phyloP scores from a whole-genome alignment of 2,329 filamentous ascomycete species.

The Aspergillus carbonarius region DNA sequence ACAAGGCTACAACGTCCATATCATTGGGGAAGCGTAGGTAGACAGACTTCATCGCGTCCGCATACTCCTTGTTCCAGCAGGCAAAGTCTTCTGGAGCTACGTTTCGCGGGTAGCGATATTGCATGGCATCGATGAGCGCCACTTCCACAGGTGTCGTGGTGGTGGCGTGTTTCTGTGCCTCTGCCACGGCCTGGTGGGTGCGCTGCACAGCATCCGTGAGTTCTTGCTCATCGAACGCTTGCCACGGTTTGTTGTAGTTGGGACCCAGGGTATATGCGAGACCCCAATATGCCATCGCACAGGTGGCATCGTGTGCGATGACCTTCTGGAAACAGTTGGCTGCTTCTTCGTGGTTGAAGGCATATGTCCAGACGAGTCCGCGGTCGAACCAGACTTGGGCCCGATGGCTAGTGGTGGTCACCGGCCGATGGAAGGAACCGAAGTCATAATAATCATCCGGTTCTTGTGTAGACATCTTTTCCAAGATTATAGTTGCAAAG shows the following conservation, averaged over 20 bases:
- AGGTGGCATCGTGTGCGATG: conserved; percentile 33
- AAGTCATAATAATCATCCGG: conserved; percentile 29
- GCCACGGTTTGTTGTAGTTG: conserved; percentile 80
- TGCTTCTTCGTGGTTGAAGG: conserved; percentile 44
- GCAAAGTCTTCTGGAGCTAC: conserved; percentile 51
- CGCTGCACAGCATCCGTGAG: conserved; percentile 49
- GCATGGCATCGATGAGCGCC: conserved; percentile 64
- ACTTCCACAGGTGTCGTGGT: conserved; percentile 54
- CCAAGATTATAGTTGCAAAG: conserved; percentile 6
- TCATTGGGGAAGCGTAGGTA: conserved; percentile 56
- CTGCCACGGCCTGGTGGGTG: conserved; percentile 47
- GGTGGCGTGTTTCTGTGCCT: conserved; percentile 44
- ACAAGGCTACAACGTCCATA: conserved; percentile 63
- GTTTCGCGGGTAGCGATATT: conserved; percentile 59
- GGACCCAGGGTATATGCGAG: conserved; percentile 67
- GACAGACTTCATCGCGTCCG: conserved; percentile 59
- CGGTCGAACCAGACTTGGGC: conserved; percentile 38
- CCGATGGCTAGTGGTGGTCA: conserved; percentile 25
- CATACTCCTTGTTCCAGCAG: conserved; percentile 60
- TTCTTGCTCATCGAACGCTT: conserved; percentile 64
- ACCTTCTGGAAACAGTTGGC: conserved; percentile 38
- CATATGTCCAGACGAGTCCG: conserved; percentile 37
- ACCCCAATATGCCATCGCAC: conserved; percentile 44
- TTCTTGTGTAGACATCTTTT: not conserved
- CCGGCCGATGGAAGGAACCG: conserved; percentile 34